Evolutionary conservation across 108 stramenopile genomes (phyloP), one percentile per base, ranked within the genome.

Genomic region (Fragilaria radians): DNA sequence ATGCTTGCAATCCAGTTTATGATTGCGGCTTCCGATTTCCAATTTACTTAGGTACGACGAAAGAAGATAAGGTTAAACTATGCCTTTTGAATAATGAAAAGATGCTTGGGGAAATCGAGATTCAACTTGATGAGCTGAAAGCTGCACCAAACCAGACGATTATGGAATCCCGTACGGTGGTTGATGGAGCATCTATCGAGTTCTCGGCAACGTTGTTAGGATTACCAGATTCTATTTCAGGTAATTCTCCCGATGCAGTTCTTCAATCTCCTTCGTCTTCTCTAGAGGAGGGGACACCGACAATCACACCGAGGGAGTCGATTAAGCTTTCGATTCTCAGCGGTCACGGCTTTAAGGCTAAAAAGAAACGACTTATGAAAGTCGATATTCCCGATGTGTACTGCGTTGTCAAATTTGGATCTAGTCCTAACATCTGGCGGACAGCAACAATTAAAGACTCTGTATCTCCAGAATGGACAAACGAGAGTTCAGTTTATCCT

Each of bases 311-410:
- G 11, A 28, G n/a, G 25, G 48, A 33, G 27, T n/a, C 14, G 0
- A 48, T 81, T 32, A 62, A 59, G 33, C 32, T 80, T 26, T 79
- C 78, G 19, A 60, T 65, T 11, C 56, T 78, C 11, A 51, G 62
- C 11, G 85, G 78, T 29, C 52, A 70, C 18, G 78, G 79, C 32
- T 80, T 81, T 50, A 14, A 31, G 11, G 53, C 70, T 14, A 54
- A 31, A 3, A 75, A 69, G 46, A 27, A 52, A 63, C 28, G 34
- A 56, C 23, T 66, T 26, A 57, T 51, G 54, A 74, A 71, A 46
- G 28, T 61, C 23, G 80, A 81, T 48, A 64, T 82, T 14, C 81
- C 85, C 11, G 79, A 82, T 59, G 61, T 65, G 23, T 86, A 80
- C 53, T 77, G 68, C 47, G 29, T 64, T 19, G 48, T 79, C 11